A percentile compares a stretch with the other conserved stretches of the same genome.
These are phyloP conservation scores for Knufia fluminis DNA, from an alignment of 2,329 filamentous ascomycete genomes.

Conservation along the genomic window DNA sequence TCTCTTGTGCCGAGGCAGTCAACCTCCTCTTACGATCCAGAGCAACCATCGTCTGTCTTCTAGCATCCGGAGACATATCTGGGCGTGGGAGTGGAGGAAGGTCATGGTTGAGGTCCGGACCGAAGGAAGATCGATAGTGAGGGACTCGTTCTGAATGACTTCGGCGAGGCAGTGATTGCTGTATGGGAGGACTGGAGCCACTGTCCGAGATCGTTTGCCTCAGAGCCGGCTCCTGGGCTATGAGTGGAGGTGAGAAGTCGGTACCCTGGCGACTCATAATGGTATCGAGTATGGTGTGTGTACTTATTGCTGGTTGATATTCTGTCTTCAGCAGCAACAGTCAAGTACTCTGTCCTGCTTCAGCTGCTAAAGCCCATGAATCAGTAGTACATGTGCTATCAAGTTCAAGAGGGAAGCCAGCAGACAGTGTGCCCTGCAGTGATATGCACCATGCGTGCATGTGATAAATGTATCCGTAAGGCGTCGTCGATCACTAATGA, in stretches of 20 bases:
- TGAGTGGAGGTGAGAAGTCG: not conserved
- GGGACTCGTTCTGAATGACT: conserved; percentile 6
- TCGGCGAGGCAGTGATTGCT: conserved; percentile 3
- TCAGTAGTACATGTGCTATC: not conserved
- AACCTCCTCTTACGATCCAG: conserved; percentile 36
- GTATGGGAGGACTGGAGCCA: not conserved
- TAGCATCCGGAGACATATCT: conserved; percentile 16
- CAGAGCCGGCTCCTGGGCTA: not conserved
- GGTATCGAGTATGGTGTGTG: not conserved
- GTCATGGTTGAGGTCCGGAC: not conserved
- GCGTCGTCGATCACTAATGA: not conserved
- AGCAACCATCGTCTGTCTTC: conserved; percentile 18
- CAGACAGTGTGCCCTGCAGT: not conserved
- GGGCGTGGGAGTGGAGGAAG: conserved; percentile 12
- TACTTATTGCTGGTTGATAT: not conserved
- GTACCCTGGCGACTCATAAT: not conserved
- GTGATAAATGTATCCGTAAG: not conserved
- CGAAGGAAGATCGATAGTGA: not conserved
- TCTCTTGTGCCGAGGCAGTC: conserved; percentile 29
- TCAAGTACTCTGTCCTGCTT: not conserved
- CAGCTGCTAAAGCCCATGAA: not conserved
- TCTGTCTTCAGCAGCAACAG: not conserved
- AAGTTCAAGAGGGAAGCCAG: not conserved
- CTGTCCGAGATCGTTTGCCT: not conserved
- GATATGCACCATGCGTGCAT: not conserved